These are phyloP conservation scores for Rubroboletus satanas DNA, from an alignment of 768 basidiomycete species.

Conservation along the genomic window DNA sequence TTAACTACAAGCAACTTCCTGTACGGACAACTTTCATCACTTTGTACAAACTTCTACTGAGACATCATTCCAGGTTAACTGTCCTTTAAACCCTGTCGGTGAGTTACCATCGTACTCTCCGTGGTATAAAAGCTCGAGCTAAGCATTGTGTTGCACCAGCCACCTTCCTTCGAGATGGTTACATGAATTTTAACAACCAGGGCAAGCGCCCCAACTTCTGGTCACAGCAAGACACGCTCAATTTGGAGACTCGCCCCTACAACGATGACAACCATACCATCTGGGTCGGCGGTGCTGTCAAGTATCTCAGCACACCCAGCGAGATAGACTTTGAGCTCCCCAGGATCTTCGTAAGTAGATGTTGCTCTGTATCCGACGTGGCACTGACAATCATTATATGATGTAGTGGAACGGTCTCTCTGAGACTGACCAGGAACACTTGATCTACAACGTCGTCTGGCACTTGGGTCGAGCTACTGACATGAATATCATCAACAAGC, in stretches of 20 bases:
- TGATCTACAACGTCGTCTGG: slow-evolving; percentile 37
- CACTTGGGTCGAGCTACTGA: slow-evolving; percentile 36
- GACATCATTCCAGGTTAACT: slow-evolving; percentile 28
- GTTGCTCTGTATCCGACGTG: background rate
- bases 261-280: slow-evolving; percentile 39
- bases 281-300: slow-evolving; percentile 41
- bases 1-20: slow-evolving; percentile 39
- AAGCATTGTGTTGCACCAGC: slow-evolving; percentile 16
- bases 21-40: slow-evolving; percentile 8
- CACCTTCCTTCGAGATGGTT: slow-evolving; percentile 39
- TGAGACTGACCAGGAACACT: slow-evolving; percentile 32
- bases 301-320: slow-evolving; percentile 32
- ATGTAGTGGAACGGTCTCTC: slow-evolving; percentile 34
- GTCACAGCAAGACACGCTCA: slow-evolving; percentile 34
- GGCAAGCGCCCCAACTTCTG: slow-evolving; percentile 39
- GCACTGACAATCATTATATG: background rate
- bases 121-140: too few relatives aligned
- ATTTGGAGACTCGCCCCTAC: slow-evolving; percentile 33
- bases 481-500: slow-evolving; percentile 28
- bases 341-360: slow-evolving; percentile 27
- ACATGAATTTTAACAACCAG: slow-evolving; percentile 36
- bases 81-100: slow-evolving; percentile 37
- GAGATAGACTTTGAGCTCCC: slow-evolving; percentile 41
- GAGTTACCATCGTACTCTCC: slow-evolving; percentile 3
- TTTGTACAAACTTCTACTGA: background rate